Base-by-base conservation (phyloP, 768 basidiomycete species). In the Naganishia randhawae region DNA sequence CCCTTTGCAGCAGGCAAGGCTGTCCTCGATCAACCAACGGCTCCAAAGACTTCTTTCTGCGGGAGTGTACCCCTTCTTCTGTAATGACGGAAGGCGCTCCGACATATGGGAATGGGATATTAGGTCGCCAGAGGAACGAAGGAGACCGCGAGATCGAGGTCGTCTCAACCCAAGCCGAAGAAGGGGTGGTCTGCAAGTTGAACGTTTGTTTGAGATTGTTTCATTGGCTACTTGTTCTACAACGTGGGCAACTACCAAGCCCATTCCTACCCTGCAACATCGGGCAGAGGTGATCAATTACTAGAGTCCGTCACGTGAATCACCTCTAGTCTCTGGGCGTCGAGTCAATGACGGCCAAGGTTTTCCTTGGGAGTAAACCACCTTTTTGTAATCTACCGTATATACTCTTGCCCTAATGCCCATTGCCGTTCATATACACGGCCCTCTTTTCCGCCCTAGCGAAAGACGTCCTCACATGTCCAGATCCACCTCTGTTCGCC, bases 321-420 rank as follows among this genome's bases (percentile, higher is more conserved):
- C 41, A 52, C 73, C 76, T 52, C 70, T 76, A 73, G 50, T 77
- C 76, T 19, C 65, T 57, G n/a, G 76, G 76, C 19, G 70, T 73
- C 9, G 75, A 71, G 51, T 74, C 73, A 5, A 71, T 71, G 19
- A 70, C 70, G 17, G 67, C 62, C n/a, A n/a, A n/a, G n/a, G n/a
- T n/a, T n/a, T n/a, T n/a, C n/a, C n/a, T n/a, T n/a, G n/a, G n/a
- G n/a, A n/a, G n/a, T n/a, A n/a, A 48, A 48, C n/a, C 19, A 48
- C 25, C 45, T 48, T 48, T 48, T n/a, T 22, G 19, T 19, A 42
- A 42, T 13, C 42, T 42, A 42, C 42, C 16, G 16, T 16, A 17
- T 42, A 17, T 48, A 17, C 13, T 22, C 19, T 11, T 22, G 14
- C 3, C 13, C 45, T 48, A 48, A 48, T n/a, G 45, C 45, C 19